These are phyloP conservation scores for Selenicereus undatus DNA, from an alignment of 148 eudicot species.

Conservation along the genomic window DNA sequence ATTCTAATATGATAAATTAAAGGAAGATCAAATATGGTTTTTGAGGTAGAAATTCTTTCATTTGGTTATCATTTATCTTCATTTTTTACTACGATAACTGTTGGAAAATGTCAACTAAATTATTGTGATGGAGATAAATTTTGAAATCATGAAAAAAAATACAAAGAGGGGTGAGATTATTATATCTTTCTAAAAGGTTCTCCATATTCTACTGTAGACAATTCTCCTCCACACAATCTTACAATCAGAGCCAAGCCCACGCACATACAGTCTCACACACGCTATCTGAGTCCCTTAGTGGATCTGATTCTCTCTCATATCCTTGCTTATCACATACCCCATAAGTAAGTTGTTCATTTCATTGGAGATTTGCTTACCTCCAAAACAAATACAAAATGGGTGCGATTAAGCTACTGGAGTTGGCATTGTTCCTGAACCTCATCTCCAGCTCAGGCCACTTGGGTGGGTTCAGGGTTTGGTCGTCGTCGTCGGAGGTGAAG, in stretches of 20 bases:
- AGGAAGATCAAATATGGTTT: too few species aligned
- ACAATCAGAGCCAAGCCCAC: neutral
- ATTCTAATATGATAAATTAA: too few species aligned
- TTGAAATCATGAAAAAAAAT: neutral
- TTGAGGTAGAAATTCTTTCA: too few species aligned
- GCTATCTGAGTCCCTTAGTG: neutral
- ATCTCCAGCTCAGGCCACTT: slow-evolving; percentile 2
- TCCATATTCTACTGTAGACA: neutral
- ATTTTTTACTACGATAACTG: too few species aligned
- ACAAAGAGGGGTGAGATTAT: neutral
- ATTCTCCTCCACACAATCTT: slow-evolving; percentile 1
- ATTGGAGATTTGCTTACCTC: too few species aligned
- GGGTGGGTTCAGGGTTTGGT: neutral
- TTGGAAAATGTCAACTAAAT: too few species aligned
- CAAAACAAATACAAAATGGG: slow-evolving; percentile 8
- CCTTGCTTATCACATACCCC: neutral
- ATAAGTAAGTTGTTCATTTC: neutral
- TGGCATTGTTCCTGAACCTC: slow-evolving; percentile 23
- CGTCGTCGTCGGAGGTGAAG: neutral
- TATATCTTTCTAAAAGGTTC: neutral
- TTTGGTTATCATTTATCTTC: too few species aligned
- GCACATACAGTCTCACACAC: neutral
- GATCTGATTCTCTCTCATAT: neutral
- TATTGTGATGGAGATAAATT: too few species aligned
- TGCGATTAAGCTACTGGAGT: slow-evolving; percentile 16